Conservation (phyloP, 1,284 basidiomycete genomes). For the Boletus sp. region DNA sequence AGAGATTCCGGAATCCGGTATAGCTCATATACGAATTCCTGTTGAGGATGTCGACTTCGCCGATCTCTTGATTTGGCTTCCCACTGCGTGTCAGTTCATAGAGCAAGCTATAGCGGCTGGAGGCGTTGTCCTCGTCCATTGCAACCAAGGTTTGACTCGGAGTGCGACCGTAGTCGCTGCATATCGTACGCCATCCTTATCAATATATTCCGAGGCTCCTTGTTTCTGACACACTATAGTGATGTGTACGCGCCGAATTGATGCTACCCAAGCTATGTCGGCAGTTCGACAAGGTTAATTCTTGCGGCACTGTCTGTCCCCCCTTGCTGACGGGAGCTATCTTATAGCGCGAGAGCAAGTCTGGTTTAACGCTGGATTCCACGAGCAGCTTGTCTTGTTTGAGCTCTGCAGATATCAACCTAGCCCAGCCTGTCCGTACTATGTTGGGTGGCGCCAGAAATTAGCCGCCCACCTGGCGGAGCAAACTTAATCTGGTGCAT, state of each 20-base stretch:
- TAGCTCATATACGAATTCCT: slow-evolving; percentile 64
- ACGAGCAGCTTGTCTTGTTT: slow-evolving; percentile 73
- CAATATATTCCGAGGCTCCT: background rate
- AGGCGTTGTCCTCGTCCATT: slow-evolving; percentile 81
- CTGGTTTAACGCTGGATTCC: slow-evolving; percentile 73
- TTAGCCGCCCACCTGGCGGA: slow-evolving; percentile 22
- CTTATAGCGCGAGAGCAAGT: slow-evolving; percentile 67
- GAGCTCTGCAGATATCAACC: slow-evolving; percentile 71
- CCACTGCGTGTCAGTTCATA: slow-evolving; percentile 76
- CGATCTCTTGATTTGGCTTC: slow-evolving; percentile 75
- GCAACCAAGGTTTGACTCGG: slow-evolving; percentile 77
- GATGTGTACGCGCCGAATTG: slow-evolving; percentile 64
- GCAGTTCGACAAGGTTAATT: slow-evolving; percentile 54
- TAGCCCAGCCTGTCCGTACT: slow-evolving; percentile 58
- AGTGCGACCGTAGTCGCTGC: slow-evolving; percentile 81
- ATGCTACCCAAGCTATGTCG: slow-evolving; percentile 57
- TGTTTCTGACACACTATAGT: slow-evolving; percentile 41
- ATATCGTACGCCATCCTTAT: slow-evolving; percentile 51
- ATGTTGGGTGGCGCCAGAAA: slow-evolving; percentile 52
- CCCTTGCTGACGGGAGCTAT: slow-evolving; percentile 7
- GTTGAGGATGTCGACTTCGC: slow-evolving; percentile 82
- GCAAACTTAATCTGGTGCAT: slow-evolving; percentile 15
- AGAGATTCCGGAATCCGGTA: slow-evolving; percentile 68
- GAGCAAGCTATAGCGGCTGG: slow-evolving; percentile 62
- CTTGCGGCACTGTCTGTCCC: background rate